Evolutionary conservation across 352 stramenopile genomes (phyloP), one percentile per base, ranked within the genome.

Genomic region (Pythium guiyangense): DNA sequence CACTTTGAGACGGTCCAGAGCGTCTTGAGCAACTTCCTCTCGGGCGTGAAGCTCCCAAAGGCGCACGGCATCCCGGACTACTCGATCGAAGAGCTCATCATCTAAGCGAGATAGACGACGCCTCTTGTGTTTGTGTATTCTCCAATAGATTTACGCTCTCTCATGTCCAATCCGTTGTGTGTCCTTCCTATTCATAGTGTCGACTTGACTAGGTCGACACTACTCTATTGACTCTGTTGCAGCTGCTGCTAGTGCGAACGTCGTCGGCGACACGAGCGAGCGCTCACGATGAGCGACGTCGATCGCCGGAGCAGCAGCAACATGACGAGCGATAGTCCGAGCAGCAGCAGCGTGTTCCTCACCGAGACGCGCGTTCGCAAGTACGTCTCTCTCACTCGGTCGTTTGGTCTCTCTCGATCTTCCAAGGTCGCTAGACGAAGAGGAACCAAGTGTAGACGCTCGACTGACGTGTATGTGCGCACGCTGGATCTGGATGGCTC

Each of bases 1-100:
- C 71, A 77, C 56, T 89, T 84, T 59, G 81, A 91, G 51, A 71
- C 63, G 43, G 79, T 92, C 18, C 75, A 89, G 44, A 79, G 70
- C 54, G 84, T 92, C 49, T 64, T 94, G 40, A 81, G 75, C 61
- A 90, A 93, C 74, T 88, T 90, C 46, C 43, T 93, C 46, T 83
- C 73, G n/a, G 77, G 78, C 40, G 75, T 89, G 52, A 73, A 73
- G 62, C 69, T 94, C 45, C 79, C 81, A 29, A 66, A 69, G 43
- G 72, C 77, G 18, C 77, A 79, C 25, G 79, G 75, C 63, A 78
- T 92, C 48, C 64, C 79, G 10, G 79, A 92, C 60, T 92, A 92
- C 67, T 83, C 73, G 52, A 87, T 92, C 66, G 81, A 92, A 68
- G 74, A 89, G 62, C 64, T 92, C 42, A 55, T 65, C 52, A 74